phyloP scores from a whole-genome alignment of 148 eudicot species.

The Vaccinium macrocarpon region DNA sequence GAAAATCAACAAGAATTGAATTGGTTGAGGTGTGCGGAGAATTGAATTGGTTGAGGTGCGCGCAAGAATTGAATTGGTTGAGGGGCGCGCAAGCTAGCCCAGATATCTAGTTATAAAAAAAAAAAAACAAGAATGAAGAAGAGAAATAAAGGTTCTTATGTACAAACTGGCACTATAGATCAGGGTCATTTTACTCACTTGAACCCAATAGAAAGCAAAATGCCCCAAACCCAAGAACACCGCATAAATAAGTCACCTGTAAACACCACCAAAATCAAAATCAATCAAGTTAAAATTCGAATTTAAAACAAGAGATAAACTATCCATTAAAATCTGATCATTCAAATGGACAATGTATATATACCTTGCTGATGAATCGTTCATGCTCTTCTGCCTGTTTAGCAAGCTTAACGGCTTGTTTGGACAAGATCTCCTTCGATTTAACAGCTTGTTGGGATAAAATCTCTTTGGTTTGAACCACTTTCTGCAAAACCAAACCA shows the following conservation, averaged over 20 bases:
- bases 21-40: too few relatives aligned
- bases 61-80: too few relatives aligned
- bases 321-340: constrained; percentile 8
- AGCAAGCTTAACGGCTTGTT: constrained; percentile 85
- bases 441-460: constrained; percentile 42
- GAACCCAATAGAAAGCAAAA: constrained; percentile 95
- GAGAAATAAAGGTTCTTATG: too few relatives aligned
- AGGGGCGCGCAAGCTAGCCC: too few relatives aligned
- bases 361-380: constrained; percentile 80
- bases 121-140: too few relatives aligned
- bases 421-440: constrained; percentile 84
- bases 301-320: neutral
- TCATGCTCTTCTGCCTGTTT: constrained; percentile 95
- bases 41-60: too few relatives aligned
- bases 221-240: constrained; percentile 89
- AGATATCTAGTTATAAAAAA: too few relatives aligned
- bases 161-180: neutral
- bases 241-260: constrained; percentile 81
- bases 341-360: neutral
- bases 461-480: constrained; percentile 71
- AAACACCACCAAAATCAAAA: neutral
- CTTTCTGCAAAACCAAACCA: constrained; percentile 49
- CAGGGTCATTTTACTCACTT: constrained; percentile 50
- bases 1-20: neutral
- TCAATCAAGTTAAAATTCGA: neutral